Evolutionary conservation across 148 eudicot genomes (phyloP).

Genomic region (Fagopyrum homotropicum): DNA sequence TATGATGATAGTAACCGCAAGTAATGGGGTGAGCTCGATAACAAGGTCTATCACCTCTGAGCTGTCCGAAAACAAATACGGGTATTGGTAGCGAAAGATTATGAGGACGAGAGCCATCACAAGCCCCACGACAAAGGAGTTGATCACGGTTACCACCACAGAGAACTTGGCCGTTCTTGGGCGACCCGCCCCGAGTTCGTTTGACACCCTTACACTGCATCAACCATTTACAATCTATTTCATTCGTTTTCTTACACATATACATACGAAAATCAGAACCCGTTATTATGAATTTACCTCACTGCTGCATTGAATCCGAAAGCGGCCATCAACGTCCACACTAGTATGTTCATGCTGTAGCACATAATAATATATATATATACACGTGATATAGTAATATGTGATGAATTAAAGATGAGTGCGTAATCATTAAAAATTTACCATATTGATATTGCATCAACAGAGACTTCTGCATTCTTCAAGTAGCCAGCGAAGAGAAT

Average conservation of each 20-base stretch:
- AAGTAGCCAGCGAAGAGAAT: conserved; percentile 64
- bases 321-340: conserved; percentile 38
- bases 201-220: conserved; percentile 28
- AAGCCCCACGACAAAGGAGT: conserved; percentile 18
- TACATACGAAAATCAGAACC: neutral
- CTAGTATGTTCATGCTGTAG: conserved; percentile 48
- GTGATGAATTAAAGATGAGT: neutral
- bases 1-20: conserved; percentile 22
- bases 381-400: too few relatives aligned
- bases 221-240: neutral
- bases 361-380: neutral
- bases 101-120: conserved; percentile 16
- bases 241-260: too few relatives aligned
- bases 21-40: conserved; percentile 19
- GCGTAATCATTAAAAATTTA: conserved; percentile 8
- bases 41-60: conserved; percentile 16
- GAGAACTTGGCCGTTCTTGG: conserved; percentile 24
- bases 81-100: conserved; percentile 15
- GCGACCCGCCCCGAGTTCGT: conserved; percentile 24
- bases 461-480: conserved; percentile 50
- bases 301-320: conserved; percentile 49
- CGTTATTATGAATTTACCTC: conserved; percentile 23
- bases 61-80: conserved; percentile 20
- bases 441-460: conserved; percentile 63
- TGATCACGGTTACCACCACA: conserved; percentile 16